Conservation (phyloP, 192 early-diverging fungal genomes). For the Dissophora globulifera region DNA sequence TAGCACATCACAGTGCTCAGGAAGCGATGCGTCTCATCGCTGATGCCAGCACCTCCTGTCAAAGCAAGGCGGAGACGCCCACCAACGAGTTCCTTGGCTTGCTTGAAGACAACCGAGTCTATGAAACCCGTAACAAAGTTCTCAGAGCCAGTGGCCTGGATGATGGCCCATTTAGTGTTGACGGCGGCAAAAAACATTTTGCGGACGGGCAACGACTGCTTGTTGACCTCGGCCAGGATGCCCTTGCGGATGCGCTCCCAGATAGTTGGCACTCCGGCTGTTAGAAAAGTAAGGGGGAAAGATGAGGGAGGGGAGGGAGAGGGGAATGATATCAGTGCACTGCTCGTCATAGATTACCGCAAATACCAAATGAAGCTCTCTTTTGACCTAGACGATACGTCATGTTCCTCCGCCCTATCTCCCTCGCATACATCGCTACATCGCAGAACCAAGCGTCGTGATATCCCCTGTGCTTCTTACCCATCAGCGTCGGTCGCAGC, state of each 20-base stretch:
- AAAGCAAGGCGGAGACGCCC: slow-evolving; percentile 71
- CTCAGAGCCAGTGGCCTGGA: slow-evolving; percentile 54
- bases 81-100: slow-evolving; percentile 72
- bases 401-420: too few relatives aligned
- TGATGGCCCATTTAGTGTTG: slow-evolving; percentile 62
- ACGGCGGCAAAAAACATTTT: slow-evolving; percentile 68
- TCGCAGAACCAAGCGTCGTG: neutral
- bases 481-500: slow-evolving; percentile 75
- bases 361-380: neutral
- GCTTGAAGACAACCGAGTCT: slow-evolving; percentile 70
- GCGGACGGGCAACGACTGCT: slow-evolving; percentile 54
- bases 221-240: slow-evolving; percentile 64
- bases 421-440: too few relatives aligned
- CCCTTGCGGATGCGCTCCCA: slow-evolving; percentile 85
- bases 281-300: neutral
- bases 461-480: slow-evolving; percentile 14
- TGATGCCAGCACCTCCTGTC: slow-evolving; percentile 79
- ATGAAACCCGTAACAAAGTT: slow-evolving; percentile 61
- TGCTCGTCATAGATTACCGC: neutral
- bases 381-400: too few relatives aligned
- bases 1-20: slow-evolving; percentile 70
- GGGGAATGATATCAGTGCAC: neutral
- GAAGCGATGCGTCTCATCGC: slow-evolving; percentile 76
- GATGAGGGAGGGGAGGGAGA: too few relatives aligned
- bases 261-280: slow-evolving; percentile 77